Conservation (phyloP, 306 rosid species). For the Fagus sylvatica region DNA sequence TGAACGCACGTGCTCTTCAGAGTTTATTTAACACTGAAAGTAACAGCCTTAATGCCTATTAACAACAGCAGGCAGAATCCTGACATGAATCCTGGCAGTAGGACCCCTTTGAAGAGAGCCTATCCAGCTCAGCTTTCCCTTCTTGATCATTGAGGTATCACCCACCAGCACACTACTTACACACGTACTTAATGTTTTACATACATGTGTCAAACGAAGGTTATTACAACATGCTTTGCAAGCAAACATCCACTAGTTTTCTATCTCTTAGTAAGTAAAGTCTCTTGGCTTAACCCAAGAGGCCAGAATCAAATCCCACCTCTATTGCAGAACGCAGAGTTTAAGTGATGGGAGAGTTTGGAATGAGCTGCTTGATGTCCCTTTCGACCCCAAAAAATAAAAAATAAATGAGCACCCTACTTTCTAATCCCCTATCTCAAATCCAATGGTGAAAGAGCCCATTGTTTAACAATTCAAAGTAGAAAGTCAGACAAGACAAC, state of each 20-base stretch:
- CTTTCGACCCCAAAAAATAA: too few relatives aligned
- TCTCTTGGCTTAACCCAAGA: background rate
- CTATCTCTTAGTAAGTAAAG: background rate
- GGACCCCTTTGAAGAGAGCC: background rate
- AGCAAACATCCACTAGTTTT: background rate
- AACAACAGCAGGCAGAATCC: conserved; percentile 11
- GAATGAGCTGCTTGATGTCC: too few relatives aligned
- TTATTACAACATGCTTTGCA: conserved; percentile 18
- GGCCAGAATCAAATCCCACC: background rate
- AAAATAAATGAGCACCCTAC: too few relatives aligned
- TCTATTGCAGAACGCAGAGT: background rate
- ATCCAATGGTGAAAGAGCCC: background rate
- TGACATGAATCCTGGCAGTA: background rate
- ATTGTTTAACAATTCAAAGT: background rate
- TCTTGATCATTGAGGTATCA: conserved; percentile 8
- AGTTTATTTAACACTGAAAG: background rate
- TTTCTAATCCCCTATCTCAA: conserved; percentile 1
- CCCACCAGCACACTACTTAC: conserved; percentile 1
- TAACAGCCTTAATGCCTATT: conserved; percentile 17
- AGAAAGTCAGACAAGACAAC: background rate
- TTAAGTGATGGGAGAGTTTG: background rate
- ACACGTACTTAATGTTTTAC: background rate
- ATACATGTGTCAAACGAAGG: conserved; percentile 7
- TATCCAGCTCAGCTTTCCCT: conserved; percentile 15
- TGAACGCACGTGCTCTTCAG: background rate